Conservation (phyloP, 2,329 filamentous ascomycete species). For the Juglanconis sp. region DNA sequence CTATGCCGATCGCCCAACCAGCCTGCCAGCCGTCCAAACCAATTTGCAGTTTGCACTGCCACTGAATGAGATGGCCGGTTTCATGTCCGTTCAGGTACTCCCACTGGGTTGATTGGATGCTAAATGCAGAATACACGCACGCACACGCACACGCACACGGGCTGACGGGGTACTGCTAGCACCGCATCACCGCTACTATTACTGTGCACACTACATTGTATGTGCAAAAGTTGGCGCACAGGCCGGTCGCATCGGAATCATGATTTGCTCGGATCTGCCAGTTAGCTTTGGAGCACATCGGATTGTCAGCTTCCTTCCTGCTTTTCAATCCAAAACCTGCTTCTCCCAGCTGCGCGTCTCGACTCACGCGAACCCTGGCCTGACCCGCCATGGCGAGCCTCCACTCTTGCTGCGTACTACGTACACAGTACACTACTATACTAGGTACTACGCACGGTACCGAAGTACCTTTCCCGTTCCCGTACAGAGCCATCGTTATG, state of each 20-base stretch:
- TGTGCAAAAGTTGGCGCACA: too few species aligned
- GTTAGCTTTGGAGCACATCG: background rate
- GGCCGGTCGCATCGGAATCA: background rate
- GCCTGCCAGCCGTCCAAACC: background rate
- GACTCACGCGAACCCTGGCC: background rate
- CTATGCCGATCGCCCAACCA: background rate
- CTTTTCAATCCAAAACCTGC: background rate
- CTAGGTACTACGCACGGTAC: too few species aligned
- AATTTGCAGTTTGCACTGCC: conserved; percentile 6
- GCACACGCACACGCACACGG: too few species aligned
- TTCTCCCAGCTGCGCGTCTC: background rate
- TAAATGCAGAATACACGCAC: background rate
- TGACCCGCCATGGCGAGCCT: background rate
- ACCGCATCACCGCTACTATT: too few species aligned
- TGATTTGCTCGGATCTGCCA: background rate
- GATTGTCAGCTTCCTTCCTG: background rate
- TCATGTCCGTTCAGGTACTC: conserved; percentile 6
- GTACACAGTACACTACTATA: background rate
- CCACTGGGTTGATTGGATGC: background rate
- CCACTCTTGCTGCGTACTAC: background rate
- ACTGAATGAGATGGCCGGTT: conserved; percentile 2
- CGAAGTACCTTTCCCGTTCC: too few species aligned
- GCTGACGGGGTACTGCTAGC: too few species aligned
- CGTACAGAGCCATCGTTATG: background rate
- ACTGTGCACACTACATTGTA: too few species aligned